A percentile compares a stretch with the other conserved stretches of the same genome.
Conservation (phyloP, 2,329 filamentous ascomycete species). For the Davidsoniella neocaledoniae region DNA sequence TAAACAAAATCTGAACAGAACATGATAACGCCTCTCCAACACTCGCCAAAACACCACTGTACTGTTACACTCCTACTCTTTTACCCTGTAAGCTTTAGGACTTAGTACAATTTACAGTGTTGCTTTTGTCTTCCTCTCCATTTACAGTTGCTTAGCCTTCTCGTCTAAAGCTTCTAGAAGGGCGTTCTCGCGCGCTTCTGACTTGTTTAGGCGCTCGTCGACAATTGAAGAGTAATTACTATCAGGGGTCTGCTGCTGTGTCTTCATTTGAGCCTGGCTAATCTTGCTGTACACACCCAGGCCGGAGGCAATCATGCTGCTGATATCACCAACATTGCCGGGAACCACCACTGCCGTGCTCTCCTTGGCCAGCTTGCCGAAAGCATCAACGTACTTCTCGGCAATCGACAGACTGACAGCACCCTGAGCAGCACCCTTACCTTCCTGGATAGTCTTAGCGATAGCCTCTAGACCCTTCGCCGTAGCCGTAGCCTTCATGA, state of each 20-base stretch:
- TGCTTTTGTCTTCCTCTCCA: constrained; percentile 10
- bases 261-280: constrained; percentile 55
- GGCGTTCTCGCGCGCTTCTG: constrained; percentile 21
- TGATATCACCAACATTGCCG: constrained; percentile 91
- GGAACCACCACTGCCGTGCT: constrained; percentile 91
- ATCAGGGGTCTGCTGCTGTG: constrained; percentile 18
- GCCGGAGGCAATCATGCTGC: constrained; percentile 90
- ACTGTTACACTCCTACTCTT: neutral
- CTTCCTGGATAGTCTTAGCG: constrained; percentile 54
- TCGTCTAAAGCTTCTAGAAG: constrained; percentile 26
- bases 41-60: neutral
- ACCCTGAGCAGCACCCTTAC: constrained; percentile 58
- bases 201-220: constrained; percentile 5
- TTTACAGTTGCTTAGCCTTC: constrained; percentile 13
- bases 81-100: neutral
- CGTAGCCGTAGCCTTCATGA: constrained; percentile 71
- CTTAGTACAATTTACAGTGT: neutral
- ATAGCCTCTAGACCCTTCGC: constrained; percentile 80
- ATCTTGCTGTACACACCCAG: constrained; percentile 94
- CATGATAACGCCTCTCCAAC: neutral
- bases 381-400: constrained; percentile 96
- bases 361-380: constrained; percentile 81
- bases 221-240: constrained; percentile 5
- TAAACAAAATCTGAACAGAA: neutral
- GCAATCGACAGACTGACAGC: constrained; percentile 80